Base-by-base conservation (phyloP, 2,329 filamentous ascomycete species). In the Pestalotiopsis sp. region DNA sequence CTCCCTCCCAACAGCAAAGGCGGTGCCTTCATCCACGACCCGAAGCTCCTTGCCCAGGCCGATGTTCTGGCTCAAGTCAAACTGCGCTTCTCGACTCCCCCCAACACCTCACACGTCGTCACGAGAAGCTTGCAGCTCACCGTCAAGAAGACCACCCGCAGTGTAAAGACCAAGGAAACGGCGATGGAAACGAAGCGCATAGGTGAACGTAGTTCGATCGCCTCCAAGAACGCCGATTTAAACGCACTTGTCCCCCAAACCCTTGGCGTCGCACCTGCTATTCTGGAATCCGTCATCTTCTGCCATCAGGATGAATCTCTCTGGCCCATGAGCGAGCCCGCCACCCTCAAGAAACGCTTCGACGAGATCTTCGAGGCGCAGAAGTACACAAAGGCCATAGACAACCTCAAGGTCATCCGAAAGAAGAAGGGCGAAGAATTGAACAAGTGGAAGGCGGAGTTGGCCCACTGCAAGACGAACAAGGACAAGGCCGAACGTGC, bases 271-370 rank as follows among this genome's bases (percentile, higher is more conserved):
- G 96, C 94, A 1, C 91, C 91, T 67, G 95, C 96, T 13, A 91
- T 99, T 67, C 87, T 99, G 31, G 95, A 98, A 73, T 92, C 92
- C 69, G 96, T 99, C 78, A 98, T 99, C 73, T 99, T 99, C 82
- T 99, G 96, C 79, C 96, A 99, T 77, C 96, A 99, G 78, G 96
- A 99, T 78, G 96, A 99, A 73, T 98, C 95, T 31, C 82, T 98
- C 36, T 99, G 96, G 96, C 96, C 96, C 0, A 91, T 99, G 86
- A 97, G 94, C 77, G 93, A 97, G 75, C 94, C 96, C 0, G 84
- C 89, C 0, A 89, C 89, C 0, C 84, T 99, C 65, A 99, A 99
- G 81, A 97, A 97, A 80, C 92, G 91, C 66, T 99, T 99, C 70
- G 96, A 99, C 77, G 94, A 97, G 78, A 99, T 99, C 12, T 99